phyloP scores from a whole-genome alignment of 257 asterid species.

The Nemophila menziesii region DNA sequence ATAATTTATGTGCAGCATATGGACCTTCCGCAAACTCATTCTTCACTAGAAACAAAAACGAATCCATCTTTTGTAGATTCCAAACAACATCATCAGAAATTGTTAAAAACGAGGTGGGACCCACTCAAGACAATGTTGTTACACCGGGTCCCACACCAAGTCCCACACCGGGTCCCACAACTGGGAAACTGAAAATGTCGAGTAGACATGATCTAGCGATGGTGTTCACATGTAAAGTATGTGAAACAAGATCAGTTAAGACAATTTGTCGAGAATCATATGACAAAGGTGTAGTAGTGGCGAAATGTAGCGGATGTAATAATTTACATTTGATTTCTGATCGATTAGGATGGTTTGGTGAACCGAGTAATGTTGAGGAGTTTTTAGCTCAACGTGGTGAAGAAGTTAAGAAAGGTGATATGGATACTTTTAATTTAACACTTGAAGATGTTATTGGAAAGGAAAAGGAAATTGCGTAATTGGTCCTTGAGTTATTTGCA shows the following conservation, averaged over 20 bases:
- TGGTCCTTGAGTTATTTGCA: too few relatives aligned
- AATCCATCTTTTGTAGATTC: constrained; percentile 26
- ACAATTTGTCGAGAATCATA: constrained; percentile 65
- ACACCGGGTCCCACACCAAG: constrained; percentile 13
- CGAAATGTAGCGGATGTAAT: constrained; percentile 71
- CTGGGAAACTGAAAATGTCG: constrained; percentile 37
- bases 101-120: constrained; percentile 16
- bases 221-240: constrained; percentile 70
- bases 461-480: constrained; percentile 9
- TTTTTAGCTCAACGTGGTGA: constrained; percentile 78
- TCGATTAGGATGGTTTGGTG: constrained; percentile 90
- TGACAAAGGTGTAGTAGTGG: constrained; percentile 75
- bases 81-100: constrained; percentile 29
- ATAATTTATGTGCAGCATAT: constrained; percentile 28
- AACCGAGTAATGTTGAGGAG: constrained; percentile 70
- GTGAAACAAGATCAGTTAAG: constrained; percentile 66
- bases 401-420: constrained; percentile 63
- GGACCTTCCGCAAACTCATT: constrained; percentile 30
- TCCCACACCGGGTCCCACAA: constrained; percentile 9
- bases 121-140: constrained; percentile 26
- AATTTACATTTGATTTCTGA: constrained; percentile 82
- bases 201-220: constrained; percentile 60
- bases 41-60: constrained; percentile 17
- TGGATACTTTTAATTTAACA: constrained; percentile 49
- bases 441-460: constrained; percentile 75